phyloP scores from a whole-genome alignment of 2,329 filamentous ascomycete genomes.

The Pseudonectria buxi region DNA sequence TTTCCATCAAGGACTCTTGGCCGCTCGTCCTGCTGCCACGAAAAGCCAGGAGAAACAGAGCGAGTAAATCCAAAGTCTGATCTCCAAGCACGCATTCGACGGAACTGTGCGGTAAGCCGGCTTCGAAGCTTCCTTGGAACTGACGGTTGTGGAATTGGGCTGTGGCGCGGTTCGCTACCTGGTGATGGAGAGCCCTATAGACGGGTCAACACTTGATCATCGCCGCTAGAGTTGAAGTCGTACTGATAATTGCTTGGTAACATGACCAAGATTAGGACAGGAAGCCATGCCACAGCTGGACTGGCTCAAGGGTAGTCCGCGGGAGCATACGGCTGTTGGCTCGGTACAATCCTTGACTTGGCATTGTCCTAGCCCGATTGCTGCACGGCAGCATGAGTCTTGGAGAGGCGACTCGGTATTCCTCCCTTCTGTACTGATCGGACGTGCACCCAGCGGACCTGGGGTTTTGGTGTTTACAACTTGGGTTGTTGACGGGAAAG shows the following conservation, averaged over 20 bases:
- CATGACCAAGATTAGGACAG: conserved; percentile 10
- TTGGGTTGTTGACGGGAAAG: too few relatives aligned
- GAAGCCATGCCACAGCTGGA: conserved; percentile 6
- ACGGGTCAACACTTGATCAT: conserved; percentile 2
- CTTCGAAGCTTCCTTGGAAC: conserved; percentile 18
- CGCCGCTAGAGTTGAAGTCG: background rate
- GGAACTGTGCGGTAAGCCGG: conserved; percentile 18
- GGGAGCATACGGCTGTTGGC: background rate
- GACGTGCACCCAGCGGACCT: too few relatives aligned
- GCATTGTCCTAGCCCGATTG: too few relatives aligned
- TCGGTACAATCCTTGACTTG: background rate
- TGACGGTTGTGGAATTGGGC: conserved; percentile 18
- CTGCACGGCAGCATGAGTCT: too few relatives aligned
- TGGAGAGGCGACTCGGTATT: too few relatives aligned
- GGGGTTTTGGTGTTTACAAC: too few relatives aligned
- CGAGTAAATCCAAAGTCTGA: conserved; percentile 13
- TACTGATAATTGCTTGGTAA: conserved; percentile 3
- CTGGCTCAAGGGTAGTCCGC: background rate
- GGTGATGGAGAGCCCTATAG: conserved; percentile 8
- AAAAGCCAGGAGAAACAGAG: conserved; percentile 10
- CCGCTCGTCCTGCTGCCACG: conserved; percentile 4
- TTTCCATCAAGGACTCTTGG: conserved; percentile 18
- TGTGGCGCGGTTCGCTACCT: conserved; percentile 7
- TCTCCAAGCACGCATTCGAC: conserved; percentile 19
- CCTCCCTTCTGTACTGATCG: too few relatives aligned